Conservation (phyloP, 345 rosid genomes). For the Ceriops tagal region DNA sequence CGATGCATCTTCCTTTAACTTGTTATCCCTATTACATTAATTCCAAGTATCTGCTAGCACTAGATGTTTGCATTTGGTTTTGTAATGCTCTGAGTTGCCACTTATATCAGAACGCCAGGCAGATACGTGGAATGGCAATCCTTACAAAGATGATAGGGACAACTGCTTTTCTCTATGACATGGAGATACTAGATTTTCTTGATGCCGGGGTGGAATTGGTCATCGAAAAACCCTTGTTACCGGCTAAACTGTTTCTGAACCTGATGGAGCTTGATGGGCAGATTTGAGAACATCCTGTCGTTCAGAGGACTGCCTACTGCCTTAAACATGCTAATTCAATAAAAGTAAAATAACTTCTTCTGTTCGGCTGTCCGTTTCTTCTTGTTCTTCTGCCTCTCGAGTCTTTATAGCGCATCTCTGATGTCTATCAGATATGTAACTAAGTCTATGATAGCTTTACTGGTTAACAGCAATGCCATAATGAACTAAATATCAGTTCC, state of each 20-base stretch:
- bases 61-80: no score
- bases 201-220: constrained; percentile 13
- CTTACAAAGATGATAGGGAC: constrained; percentile 5
- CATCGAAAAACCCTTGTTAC: constrained; percentile 13
- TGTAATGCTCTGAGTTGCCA: neutral
- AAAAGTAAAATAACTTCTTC: neutral
- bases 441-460: no score
- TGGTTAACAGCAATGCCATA: no score
- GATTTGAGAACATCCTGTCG: neutral
- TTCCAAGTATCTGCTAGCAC: neutral
- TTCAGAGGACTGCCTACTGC: neutral
- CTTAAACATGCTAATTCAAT: neutral
- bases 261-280: constrained; percentile 19
- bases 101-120: constrained; percentile 8
- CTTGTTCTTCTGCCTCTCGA: no score
- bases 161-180: neutral
- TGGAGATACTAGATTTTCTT: constrained; percentile 2
- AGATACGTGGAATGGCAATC: constrained; percentile 14
- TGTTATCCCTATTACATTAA: no score
- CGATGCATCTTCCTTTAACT: no score
- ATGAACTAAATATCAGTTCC: no score
- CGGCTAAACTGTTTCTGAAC: neutral
- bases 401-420: neutral
- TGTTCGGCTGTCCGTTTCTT: neutral
- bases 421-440: no score